These are phyloP conservation scores for Geosmithia putterillii DNA, from an alignment of 2,329 filamentous ascomycete species.

Conservation along the genomic window DNA sequence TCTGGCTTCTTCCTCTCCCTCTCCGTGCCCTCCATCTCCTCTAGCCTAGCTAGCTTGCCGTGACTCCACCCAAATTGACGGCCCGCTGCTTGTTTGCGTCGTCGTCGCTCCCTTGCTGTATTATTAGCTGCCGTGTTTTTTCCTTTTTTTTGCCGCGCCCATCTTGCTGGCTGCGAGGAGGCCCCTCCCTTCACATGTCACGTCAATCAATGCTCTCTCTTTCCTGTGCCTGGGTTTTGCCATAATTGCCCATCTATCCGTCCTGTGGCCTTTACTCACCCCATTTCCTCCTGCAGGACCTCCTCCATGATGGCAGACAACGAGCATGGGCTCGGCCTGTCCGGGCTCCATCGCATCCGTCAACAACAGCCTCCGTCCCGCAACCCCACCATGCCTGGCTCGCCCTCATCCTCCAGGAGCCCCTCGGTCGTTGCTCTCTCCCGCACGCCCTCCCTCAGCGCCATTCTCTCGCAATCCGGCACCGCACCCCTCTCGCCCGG, in stretches of 20 bases:
- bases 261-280: too few relatives aligned
- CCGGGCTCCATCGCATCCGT: constrained; percentile 84
- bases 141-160: too few relatives aligned
- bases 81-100: too few relatives aligned
- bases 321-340: constrained; percentile 75
- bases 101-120: too few relatives aligned
- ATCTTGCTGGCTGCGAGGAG: too few relatives aligned
- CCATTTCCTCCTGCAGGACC: constrained; percentile 29
- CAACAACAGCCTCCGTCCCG: constrained; percentile 60
- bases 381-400: constrained; percentile 50
- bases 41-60: too few relatives aligned
- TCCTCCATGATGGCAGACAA: constrained; percentile 75
- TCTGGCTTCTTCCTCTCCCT: constrained; percentile 7
- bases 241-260: too few relatives aligned
- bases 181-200: not conserved
- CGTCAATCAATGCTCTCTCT: too few relatives aligned
- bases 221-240: too few relatives aligned
- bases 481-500: constrained; percentile 45
- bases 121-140: too few relatives aligned
- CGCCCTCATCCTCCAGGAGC: constrained; percentile 50
- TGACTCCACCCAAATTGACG: too few relatives aligned
- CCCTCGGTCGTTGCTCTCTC: constrained; percentile 43
- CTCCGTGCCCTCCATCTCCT: constrained; percentile 4
- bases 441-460: constrained; percentile 59
- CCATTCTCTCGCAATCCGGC: constrained; percentile 46